Base-by-base conservation (phyloP, 306 rosid species). In the Lupinus albus region DNA sequence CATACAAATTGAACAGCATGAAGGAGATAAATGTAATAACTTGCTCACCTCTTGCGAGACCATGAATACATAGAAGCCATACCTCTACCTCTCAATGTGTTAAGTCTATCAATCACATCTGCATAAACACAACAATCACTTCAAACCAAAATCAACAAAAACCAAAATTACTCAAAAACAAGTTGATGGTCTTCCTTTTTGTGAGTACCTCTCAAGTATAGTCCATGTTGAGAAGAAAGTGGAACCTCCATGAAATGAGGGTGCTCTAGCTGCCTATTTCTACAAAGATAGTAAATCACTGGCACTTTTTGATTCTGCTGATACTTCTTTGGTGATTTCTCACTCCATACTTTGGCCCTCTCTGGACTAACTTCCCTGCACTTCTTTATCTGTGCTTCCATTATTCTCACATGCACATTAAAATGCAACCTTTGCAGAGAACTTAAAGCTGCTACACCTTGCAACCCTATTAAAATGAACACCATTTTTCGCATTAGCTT, bases 201-300 rank as follows among this genome's bases (percentile, higher is more conserved):
- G 15, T 48, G 44, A 51, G 11, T 76, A 94, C 99, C 99, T 90
- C 95, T 85, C 79, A 94, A 83, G 75, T 79, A 86, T 57, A 90
- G 78, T 6, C 97, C 96, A 4, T 83, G 92, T 1, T 89, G 74
- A 35, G 99, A 94, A 6, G 95, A 80, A 51, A 94, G 80, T 0
- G 91, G 84, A 11, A 94, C 99, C 86, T 94, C 99, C 97, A 94
- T 88, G 86, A 94, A 94, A 84, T 94, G 99, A 72, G 99, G 99
- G 63, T 94, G 99, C 72, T 94, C 97, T 11, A 94, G 85, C 72
- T 88, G 96, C 72, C 96, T 85, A 50, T 94, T 90, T 61, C 97
- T 69, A 74, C 85, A 84, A 2, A 94, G 95, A 68, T 90, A 94
- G 79, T 94, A 94, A 83, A 94, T 76, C 33, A 94, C 97, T 1